A percentile compares a stretch with the other conserved stretches of the same genome.
phyloP scores from a whole-genome alignment of 1,284 basidiomycete genomes.

The Psilocybe mexicana region DNA sequence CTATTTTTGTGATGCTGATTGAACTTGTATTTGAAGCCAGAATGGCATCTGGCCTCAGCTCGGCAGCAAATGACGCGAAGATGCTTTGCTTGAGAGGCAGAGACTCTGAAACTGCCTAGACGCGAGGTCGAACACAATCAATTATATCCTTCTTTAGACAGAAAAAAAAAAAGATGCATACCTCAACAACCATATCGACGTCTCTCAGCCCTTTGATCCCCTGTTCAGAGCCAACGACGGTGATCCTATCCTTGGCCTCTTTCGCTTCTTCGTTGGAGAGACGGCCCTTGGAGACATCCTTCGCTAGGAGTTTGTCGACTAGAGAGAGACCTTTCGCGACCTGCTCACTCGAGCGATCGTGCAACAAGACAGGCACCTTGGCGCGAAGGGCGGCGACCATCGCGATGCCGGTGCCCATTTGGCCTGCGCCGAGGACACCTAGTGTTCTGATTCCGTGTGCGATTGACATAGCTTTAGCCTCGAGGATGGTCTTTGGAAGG shows the following conservation, averaged over 20 bases:
- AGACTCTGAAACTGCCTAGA: conserved; percentile 87
- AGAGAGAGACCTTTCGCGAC: conserved; percentile 71
- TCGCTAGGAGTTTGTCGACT: conserved; percentile 82
- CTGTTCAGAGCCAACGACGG: conserved; percentile 44
- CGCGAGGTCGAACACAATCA: background rate
- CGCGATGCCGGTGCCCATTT: conserved; percentile 89
- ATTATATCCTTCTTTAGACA: background rate
- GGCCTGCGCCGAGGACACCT: conserved; percentile 80
- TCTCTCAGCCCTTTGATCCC: conserved; percentile 63
- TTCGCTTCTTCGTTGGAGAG: conserved; percentile 76
- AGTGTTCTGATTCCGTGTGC: conserved; percentile 69
- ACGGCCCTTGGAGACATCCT: conserved; percentile 85
- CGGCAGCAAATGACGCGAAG: conserved; percentile 71
- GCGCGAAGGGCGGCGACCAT: conserved; percentile 82
- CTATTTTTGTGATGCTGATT: conserved; percentile 93
- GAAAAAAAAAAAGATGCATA: conserved; percentile 32
- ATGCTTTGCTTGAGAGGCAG: conserved; percentile 79
- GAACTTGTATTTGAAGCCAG: conserved; percentile 94
- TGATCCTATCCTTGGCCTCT: conserved; percentile 69
- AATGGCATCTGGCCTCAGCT: conserved; percentile 75
- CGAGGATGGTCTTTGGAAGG: conserved; percentile 1
- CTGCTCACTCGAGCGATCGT: conserved; percentile 69
- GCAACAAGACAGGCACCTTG: conserved; percentile 73
- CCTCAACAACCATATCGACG: conserved; percentile 91
- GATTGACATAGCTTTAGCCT: conserved; percentile 42